phyloP scores from a whole-genome alignment of 345 rosid species.

The Balakata baccata region DNA sequence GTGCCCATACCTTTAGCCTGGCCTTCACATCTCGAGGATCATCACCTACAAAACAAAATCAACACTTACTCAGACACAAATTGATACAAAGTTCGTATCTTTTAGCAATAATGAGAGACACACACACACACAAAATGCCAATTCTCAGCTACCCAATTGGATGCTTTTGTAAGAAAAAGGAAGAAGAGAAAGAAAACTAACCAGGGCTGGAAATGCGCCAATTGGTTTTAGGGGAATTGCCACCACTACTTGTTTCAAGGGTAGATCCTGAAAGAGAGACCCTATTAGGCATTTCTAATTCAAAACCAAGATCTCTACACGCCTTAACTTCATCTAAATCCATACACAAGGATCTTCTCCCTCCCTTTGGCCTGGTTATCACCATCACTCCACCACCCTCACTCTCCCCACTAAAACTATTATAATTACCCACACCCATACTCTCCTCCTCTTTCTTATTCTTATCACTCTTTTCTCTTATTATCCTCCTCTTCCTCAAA shows the following conservation, averaged over 20 bases:
- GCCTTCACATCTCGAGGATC: slow-evolving; percentile 93
- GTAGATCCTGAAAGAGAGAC: slow-evolving; percentile 56
- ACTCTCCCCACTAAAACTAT: slow-evolving; percentile 57
- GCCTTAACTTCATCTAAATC: slow-evolving; percentile 65
- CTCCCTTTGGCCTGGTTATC: slow-evolving; percentile 81
- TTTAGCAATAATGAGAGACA: neutral
- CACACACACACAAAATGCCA: neutral
- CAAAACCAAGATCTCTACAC: slow-evolving; percentile 89
- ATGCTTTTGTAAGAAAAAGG: neutral
- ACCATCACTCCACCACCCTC: slow-evolving; percentile 60
- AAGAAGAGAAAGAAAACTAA: slow-evolving; percentile 16
- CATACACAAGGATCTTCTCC: slow-evolving; percentile 75
- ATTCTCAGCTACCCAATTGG: neutral
- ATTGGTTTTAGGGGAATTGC: slow-evolving; percentile 77
- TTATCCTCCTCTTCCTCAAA: slow-evolving; percentile 31
- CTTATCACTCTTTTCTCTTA: slow-evolving; percentile 16
- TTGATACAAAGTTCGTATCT: neutral
- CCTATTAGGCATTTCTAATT: slow-evolving; percentile 56
- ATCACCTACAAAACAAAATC: slow-evolving; percentile 51
- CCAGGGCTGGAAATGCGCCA: slow-evolving; percentile 97
- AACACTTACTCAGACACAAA: neutral
- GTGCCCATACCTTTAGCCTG: slow-evolving; percentile 94
- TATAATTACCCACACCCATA: neutral
- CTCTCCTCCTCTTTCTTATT: slow-evolving; percentile 20
- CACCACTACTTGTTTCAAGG: slow-evolving; percentile 70